Conservation (phyloP, 176 grass and related monocot species). For the Phragmites australis region DNA sequence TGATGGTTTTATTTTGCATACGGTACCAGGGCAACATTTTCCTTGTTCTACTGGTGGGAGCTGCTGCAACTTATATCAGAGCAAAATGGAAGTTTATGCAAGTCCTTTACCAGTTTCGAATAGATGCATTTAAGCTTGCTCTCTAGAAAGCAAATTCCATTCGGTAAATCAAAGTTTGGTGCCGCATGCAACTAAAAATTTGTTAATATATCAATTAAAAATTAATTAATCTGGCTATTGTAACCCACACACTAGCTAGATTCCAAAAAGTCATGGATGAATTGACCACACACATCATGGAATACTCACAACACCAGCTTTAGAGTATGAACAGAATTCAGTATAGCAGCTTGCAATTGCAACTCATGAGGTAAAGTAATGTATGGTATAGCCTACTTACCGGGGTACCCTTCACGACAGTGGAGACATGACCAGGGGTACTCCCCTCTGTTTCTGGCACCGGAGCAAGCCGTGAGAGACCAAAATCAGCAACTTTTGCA, state of each 20-base stretch:
- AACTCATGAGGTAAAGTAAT: not conserved
- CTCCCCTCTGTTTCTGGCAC: conserved; percentile 51
- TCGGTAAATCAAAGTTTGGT: not conserved
- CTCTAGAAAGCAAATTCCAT: not conserved
- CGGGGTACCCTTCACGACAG: conserved; percentile 73
- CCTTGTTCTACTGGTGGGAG: not conserved
- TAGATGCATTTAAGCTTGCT: not conserved
- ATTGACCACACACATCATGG: not conserved
- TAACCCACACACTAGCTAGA: not conserved
- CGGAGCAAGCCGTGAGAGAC: conserved; percentile 66
- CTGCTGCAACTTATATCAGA: not conserved
- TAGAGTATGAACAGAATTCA: not conserved
- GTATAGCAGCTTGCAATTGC: not conserved
- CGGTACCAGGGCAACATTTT: not conserved
- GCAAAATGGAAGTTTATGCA: not conserved
- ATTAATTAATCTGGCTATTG: not conserved
- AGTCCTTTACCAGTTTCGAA: not conserved
- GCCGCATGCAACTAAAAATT: not conserved
- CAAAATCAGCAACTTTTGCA: conserved; percentile 82
- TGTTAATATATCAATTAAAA: not conserved
- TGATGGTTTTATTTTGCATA: not conserved
- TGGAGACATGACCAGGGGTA: conserved; percentile 61
- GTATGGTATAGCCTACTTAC: conserved; percentile 41
- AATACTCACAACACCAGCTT: not conserved
- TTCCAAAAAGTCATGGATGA: not conserved